Base-by-base conservation (phyloP, 352 stramenopile genomes). In the Pilasporangium apinafurcum region DNA sequence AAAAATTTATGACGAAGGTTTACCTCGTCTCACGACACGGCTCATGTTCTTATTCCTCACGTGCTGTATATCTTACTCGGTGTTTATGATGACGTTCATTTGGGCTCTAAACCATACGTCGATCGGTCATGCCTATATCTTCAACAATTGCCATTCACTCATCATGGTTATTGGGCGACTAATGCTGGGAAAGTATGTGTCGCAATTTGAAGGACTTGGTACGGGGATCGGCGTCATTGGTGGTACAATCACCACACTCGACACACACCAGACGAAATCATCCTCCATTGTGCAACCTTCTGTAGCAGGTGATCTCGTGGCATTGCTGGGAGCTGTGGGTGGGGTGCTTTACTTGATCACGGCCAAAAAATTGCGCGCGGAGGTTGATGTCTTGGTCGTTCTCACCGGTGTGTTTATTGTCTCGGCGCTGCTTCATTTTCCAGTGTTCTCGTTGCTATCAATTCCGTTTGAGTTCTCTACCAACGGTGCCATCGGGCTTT, bases 81-180 rank as follows among this genome's bases (percentile, higher is more conserved):
- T 92, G 25, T 92, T 86, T 48, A 53, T 90, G 28, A 84, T 79
- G 67, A 91, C 78, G 25, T 91, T 89, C 45, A 39, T 93, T 27
- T 88, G 77, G 73, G 68, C 81, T 10, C 51, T 93, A 13, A 67
- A 62, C 28, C 73, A 83, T 53, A 91, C 81, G 35, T 91, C 78
- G 6, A 85, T 88, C 47, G 71, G 78, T 36, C 78, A 90, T 50
- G 81, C 76, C 44, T 91, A 88, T 44, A 89, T 91, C 50, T 89
- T 91, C 68, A 91, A 93, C 62, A 93, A 91, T 44, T 88, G 76
- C 44, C 81, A 91, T 51, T 91, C 78, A 47, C 53, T 91, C 37
- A 62, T 91, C 18, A 84, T 93, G 62, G 71, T 93, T 14, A 51
- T 89, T 2, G 68, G 69, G 0, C 73, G 76, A 3, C 41, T 88